Conservation (phyloP, 495 filamentous ascomycete species). For the Hypoxylon perforatum region DNA sequence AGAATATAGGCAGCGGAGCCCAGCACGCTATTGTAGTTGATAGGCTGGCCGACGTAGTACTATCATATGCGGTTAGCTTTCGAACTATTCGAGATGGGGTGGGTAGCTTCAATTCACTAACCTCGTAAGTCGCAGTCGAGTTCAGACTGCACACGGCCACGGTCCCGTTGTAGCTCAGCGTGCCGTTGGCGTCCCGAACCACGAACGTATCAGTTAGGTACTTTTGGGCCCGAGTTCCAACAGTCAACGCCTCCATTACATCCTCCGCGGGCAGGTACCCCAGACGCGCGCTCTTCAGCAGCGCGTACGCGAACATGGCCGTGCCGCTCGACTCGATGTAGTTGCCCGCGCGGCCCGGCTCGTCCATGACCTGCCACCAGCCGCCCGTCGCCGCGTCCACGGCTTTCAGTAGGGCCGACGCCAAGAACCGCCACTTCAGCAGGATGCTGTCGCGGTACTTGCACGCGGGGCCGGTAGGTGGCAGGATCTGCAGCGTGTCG, state of each 20-base stretch:
- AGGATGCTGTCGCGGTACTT: constrained; percentile 21
- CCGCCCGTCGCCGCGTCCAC: constrained; percentile 58
- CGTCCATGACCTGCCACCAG: constrained; percentile 70
- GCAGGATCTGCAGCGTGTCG: constrained; percentile 63
- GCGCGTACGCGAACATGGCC: constrained; percentile 69
- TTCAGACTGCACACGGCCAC: constrained; percentile 62
- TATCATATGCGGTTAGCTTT: constrained; percentile 34
- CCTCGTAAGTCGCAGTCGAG: constrained; percentile 58
- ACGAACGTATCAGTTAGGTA: constrained; percentile 57
- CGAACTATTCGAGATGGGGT: background rate
- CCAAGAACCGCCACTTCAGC: constrained; percentile 44
- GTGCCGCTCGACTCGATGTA: constrained; percentile 70
- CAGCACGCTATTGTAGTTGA: constrained; percentile 57
- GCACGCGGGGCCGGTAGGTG: constrained; percentile 39
- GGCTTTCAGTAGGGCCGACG: constrained; percentile 43
- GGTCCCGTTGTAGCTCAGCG: constrained; percentile 57
- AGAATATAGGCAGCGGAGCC: constrained; percentile 56
- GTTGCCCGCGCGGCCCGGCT: constrained; percentile 58
- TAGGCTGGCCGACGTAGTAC: constrained; percentile 56
- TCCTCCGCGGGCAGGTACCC: constrained; percentile 51
- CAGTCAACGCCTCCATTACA: constrained; percentile 38
- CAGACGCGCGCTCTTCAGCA: constrained; percentile 64
- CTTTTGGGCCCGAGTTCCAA: constrained; percentile 50
- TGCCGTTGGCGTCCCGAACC: constrained; percentile 52
- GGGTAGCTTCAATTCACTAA: constrained; percentile 35